These are phyloP conservation scores for Isatis lusitanica DNA, from an alignment of 441 rosid species.

Conservation along the genomic window DNA sequence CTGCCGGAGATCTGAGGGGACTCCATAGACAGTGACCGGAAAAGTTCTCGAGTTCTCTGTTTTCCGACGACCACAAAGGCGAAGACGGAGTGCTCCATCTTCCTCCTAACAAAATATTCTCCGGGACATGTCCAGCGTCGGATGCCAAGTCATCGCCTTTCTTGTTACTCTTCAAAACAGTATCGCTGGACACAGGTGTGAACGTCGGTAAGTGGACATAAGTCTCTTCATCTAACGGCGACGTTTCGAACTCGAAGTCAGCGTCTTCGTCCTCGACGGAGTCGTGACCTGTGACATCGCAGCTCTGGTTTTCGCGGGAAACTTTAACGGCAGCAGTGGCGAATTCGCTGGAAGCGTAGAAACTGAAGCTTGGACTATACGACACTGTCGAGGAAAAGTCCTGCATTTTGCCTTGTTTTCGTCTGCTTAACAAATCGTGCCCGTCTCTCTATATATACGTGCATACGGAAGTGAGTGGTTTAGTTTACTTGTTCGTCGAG, in stretches of 20 bases:
- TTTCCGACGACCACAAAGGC: neutral
- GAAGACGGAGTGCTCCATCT: neutral
- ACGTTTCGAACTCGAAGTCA: conserved; percentile 29
- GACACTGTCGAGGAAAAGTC: conserved; percentile 18
- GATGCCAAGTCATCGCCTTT: neutral
- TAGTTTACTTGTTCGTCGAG: neutral
- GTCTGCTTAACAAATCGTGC: neutral
- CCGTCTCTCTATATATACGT: neutral
- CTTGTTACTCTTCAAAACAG: neutral
- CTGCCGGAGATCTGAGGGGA: conserved; percentile 1
- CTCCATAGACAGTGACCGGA: conserved; percentile 10
- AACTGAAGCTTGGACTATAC: conserved; percentile 29
- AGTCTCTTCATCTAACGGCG: conserved; percentile 13
- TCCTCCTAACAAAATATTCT: neutral
- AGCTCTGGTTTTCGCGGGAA: conserved; percentile 1
- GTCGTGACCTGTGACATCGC: too few relatives aligned
- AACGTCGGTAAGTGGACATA: conserved; percentile 9
- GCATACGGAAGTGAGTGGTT: neutral
- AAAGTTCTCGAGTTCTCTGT: neutral
- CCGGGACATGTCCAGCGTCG: neutral
- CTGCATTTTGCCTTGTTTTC: conserved; percentile 9
- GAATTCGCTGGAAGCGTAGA: conserved; percentile 22
- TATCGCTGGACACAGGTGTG: neutral
- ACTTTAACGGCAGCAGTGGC: conserved; percentile 19
- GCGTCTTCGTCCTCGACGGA: neutral